phyloP scores from a whole-genome alignment of 208 protist species.

The Herpetomonas muscarum region DNA sequence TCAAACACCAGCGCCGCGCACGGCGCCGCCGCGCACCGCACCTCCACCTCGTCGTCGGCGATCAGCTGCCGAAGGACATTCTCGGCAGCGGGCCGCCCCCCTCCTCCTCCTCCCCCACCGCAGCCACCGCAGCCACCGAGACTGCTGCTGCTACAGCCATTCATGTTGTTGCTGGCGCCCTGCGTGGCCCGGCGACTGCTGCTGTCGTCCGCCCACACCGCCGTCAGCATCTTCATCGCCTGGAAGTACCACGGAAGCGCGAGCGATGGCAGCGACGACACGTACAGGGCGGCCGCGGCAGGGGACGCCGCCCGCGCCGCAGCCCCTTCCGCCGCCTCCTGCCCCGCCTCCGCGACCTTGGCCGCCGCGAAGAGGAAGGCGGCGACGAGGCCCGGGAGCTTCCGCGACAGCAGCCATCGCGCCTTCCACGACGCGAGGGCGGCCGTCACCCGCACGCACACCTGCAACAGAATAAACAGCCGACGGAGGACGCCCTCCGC shows the following conservation, averaged over 20 bases:
- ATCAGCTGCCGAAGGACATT: conserved; percentile 20
- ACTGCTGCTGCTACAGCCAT: background rate
- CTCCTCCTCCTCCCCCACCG: no score
- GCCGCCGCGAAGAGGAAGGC: conserved; percentile 34
- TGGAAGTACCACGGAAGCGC: conserved; percentile 9
- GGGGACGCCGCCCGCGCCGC: background rate
- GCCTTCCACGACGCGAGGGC: conserved; percentile 54
- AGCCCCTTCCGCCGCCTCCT: background rate
- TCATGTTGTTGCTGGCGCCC: background rate
- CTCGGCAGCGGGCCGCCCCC: no score
- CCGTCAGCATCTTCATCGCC: conserved; percentile 22
- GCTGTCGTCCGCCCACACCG: conserved; percentile 25
- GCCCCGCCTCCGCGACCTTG: conserved; percentile 12
- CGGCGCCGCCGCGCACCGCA: conserved; percentile 36
- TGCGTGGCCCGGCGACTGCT: no score
- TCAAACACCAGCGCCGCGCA: conserved; percentile 34
- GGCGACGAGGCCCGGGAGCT: conserved; percentile 38
- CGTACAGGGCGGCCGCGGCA: background rate
- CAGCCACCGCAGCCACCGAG: no score
- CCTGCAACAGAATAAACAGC: conserved; percentile 36
- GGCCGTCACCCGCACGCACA: conserved; percentile 36
- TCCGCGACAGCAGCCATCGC: conserved; percentile 52
- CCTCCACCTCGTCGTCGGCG: conserved; percentile 64
- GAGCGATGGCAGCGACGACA: conserved; percentile 3
- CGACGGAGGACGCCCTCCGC: conserved; percentile 11